A percentile compares a stretch with the other conserved stretches of the same genome.
Conservation (phyloP, 768 basidiomycete species). For the Crassisporium funariophilum region DNA sequence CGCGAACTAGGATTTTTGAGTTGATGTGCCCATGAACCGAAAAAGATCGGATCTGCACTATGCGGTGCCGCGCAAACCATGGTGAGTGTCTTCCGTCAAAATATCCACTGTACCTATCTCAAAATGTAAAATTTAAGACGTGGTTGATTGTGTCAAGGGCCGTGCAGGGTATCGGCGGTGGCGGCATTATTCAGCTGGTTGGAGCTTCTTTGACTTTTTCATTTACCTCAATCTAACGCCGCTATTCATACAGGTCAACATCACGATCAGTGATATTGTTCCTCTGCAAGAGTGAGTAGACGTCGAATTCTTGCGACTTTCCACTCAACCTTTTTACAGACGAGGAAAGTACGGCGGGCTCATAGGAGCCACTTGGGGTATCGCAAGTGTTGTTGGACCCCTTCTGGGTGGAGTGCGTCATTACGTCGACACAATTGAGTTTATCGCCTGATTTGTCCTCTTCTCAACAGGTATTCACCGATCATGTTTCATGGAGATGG, state of each 20-base stretch:
- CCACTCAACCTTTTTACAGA: conserved; percentile 29
- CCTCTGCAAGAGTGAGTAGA: conserved; percentile 68
- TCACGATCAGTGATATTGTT: conserved; percentile 83
- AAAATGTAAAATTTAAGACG: conserved; percentile 29
- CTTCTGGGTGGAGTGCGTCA: conserved; percentile 76
- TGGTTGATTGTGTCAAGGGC: conserved; percentile 80
- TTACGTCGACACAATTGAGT: neutral
- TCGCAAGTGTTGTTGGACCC: conserved; percentile 73
- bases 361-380: conserved; percentile 81
- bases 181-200: conserved; percentile 74
- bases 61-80: conserved; percentile 82
- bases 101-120: neutral
- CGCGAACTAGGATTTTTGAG: neutral
- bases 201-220: conserved; percentile 8
- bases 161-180: conserved; percentile 83
- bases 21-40: neutral
- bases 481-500: conserved; percentile 84
- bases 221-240: neutral
- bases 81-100: conserved; percentile 29
- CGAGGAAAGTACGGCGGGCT: conserved; percentile 80
- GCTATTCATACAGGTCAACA: conserved; percentile 49
- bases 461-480: conserved; percentile 60
- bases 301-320: neutral
- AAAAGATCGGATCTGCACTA: conserved; percentile 73
- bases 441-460: conserved; percentile 1